Conservation (phyloP, 768 basidiomycete species). For the Termitomyces eurrhizus region DNA sequence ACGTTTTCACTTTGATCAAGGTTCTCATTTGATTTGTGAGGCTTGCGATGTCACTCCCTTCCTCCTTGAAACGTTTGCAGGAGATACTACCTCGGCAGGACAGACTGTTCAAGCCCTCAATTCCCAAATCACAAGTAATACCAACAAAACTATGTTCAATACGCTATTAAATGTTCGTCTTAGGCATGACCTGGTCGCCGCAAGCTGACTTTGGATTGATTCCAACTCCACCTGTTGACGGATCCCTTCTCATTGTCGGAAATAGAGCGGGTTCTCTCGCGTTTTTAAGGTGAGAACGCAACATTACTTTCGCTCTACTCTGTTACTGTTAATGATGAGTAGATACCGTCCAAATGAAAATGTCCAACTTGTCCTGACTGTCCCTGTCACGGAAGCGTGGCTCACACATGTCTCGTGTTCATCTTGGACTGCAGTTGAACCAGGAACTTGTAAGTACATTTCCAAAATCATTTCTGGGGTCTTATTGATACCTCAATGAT, state of each 20-base stretch:
- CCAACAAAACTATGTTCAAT: neutral
- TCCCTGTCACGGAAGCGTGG: conserved; percentile 55
- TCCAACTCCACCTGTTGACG: conserved; percentile 48
- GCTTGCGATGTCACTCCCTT: conserved; percentile 52
- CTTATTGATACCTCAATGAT: conserved; percentile 2
- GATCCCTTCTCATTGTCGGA: conserved; percentile 67
- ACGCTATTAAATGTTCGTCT: neutral
- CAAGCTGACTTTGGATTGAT: conserved; percentile 52
- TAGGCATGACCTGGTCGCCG: conserved; percentile 70
- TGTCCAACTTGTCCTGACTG: conserved; percentile 31
- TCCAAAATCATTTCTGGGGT: neutral
- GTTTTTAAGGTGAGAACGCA: conserved; percentile 48
- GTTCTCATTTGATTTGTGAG: conserved; percentile 26
- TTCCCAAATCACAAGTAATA: conserved; percentile 47
- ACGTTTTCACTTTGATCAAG: neutral
- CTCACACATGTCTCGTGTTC: conserved; percentile 60
- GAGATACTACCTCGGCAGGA: conserved; percentile 17
- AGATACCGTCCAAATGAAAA: conserved; percentile 23
- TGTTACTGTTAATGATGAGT: neutral
- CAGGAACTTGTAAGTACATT: conserved; percentile 38
- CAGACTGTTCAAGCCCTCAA: conserved; percentile 34
- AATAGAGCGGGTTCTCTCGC: conserved; percentile 60
- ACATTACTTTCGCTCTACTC: neutral
- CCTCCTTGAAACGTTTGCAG: conserved; percentile 32
- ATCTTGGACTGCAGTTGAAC: conserved; percentile 39